Base-by-base conservation (phyloP, 2,329 filamentous ascomycete species). In the Gliomastix tumulicola region DNA sequence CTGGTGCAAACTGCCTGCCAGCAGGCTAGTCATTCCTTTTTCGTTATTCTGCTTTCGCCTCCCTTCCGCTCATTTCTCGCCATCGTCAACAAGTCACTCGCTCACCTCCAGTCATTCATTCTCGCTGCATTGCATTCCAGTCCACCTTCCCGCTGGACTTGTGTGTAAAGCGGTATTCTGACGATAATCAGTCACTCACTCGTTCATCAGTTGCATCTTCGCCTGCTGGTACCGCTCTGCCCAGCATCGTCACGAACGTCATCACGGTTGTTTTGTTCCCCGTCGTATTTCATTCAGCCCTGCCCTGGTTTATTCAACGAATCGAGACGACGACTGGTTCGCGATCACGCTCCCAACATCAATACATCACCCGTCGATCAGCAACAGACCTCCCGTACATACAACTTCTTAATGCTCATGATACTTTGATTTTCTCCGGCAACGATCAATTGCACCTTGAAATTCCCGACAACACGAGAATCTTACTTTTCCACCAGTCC, bases 11-110 rank as follows among this genome's bases (percentile, higher is more conserved):
- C 32, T 42, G 68, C 68, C 69, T 71, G 69, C 68, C 65, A 69
- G 68, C 70, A 60, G 73, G 72, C 69, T 60, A 63, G 67, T 62
- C 75, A 67, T 63, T 76, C 71, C 51, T 74, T 75, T 65, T 53
- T n/a, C n/a, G n/a, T n/a, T n/a, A n/a, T n/a, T n/a, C n/a, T n/a
- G n/a, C n/a, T n/a, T n/a, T n/a, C n/a, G n/a, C n/a, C n/a, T n/a
- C n/a, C n/a, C n/a, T n/a, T n/a, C n/a, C n/a, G n/a, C n/a, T n/a
- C n/a, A n/a, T n/a, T n/a, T n/a, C n/a, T n/a, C n/a, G n/a, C n/a
- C n/a, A n/a, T n/a, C n/a, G n/a, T n/a, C n/a, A n/a, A n/a, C n/a
- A n/a, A n/a, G n/a, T n/a, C n/a, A n/a, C 49, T 56, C 49, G 42
- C 30, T 19, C n/a, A 36, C 22, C 30, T 32, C 34, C 19, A 31